These are phyloP conservation scores for Blastocladiella emersonii DNA, from an alignment of 371 early-diverging fungal genomes.

Conservation along the genomic window DNA sequence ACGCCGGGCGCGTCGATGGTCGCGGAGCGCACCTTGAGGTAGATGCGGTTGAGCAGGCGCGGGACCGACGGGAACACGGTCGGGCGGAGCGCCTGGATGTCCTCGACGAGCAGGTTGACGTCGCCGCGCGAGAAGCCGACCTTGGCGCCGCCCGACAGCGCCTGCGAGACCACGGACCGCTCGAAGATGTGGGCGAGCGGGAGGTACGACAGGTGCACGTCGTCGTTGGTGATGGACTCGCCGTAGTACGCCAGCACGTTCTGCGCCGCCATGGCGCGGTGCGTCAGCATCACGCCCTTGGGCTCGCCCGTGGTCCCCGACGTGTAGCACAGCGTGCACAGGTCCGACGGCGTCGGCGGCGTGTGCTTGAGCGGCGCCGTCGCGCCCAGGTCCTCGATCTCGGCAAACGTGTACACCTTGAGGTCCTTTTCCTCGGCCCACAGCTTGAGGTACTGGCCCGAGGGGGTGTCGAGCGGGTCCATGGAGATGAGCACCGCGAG, in stretches of 20 bases:
- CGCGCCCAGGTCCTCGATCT: conserved; percentile 27
- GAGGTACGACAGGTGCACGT: conserved; percentile 30
- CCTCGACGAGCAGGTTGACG: conserved; percentile 73
- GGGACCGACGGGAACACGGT: conserved; percentile 94
- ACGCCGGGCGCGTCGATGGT: conserved; percentile 52
- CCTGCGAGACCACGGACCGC: conserved; percentile 15
- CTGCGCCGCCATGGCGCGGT: not conserved
- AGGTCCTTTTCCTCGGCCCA: conserved; percentile 31
- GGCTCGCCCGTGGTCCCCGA: conserved; percentile 32
- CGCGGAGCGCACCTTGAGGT: conserved; percentile 55
- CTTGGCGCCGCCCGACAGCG: conserved; percentile 13
- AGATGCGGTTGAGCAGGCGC: conserved; percentile 76
- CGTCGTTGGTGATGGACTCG: not conserved
- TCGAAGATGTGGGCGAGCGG: conserved; percentile 38
- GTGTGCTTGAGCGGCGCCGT: conserved; percentile 14
- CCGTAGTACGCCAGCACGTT: not conserved
- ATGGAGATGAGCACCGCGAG: conserved; percentile 32
- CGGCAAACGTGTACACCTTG: conserved; percentile 17
- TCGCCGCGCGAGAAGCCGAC: conserved; percentile 72
- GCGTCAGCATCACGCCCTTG: conserved; percentile 15
- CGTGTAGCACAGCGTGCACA: conserved; percentile 50
- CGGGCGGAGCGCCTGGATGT: conserved; percentile 79
- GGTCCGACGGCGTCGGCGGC: conserved; percentile 28
- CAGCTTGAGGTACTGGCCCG: conserved; percentile 14
- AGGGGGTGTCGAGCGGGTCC: conserved; percentile 13